These are phyloP conservation scores for Monascus purpureus DNA, from an alignment of 495 filamentous ascomycete species.

Conservation along the genomic window DNA sequence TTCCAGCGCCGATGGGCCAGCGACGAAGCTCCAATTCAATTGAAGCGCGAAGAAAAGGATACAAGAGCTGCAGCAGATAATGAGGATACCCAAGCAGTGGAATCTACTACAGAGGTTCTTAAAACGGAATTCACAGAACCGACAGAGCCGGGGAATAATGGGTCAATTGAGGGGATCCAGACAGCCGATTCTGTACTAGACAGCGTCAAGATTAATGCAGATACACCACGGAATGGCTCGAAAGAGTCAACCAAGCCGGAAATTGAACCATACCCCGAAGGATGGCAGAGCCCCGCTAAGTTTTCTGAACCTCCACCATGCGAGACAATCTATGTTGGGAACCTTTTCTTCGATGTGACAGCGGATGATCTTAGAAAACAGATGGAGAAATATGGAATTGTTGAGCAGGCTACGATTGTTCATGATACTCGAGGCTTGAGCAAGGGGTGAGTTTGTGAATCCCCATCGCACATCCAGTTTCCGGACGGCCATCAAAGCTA, in stretches of 20 bases:
- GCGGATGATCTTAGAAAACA: conserved; percentile 53
- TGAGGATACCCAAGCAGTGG: conserved; percentile 6
- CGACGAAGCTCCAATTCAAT: conserved; percentile 18
- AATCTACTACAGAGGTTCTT: too few relatives aligned
- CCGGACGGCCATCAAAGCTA: background rate
- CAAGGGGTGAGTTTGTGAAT: conserved; percentile 58
- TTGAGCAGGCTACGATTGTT: conserved; percentile 41
- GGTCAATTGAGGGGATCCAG: too few relatives aligned
- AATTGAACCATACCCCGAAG: background rate
- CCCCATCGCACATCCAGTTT: too few relatives aligned
- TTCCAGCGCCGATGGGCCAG: conserved; percentile 31
- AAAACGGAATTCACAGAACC: too few relatives aligned
- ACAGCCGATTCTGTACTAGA: too few relatives aligned
- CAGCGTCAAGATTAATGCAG: too few relatives aligned
- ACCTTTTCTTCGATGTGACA: conserved; percentile 74
- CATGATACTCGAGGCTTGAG: conserved; percentile 63
- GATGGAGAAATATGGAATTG: conserved; percentile 50
- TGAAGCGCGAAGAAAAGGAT: conserved; percentile 9
- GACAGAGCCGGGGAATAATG: too few relatives aligned
- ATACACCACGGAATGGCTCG: too few relatives aligned
- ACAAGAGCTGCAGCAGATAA: conserved; percentile 11
- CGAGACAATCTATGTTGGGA: conserved; percentile 59
- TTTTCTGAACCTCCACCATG: conserved; percentile 8
- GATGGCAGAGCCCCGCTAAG: background rate
- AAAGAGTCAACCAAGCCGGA: too few relatives aligned